Base-by-base conservation (phyloP, 2,329 filamentous ascomycete species). In the Trichophyton verrucosum region DNA sequence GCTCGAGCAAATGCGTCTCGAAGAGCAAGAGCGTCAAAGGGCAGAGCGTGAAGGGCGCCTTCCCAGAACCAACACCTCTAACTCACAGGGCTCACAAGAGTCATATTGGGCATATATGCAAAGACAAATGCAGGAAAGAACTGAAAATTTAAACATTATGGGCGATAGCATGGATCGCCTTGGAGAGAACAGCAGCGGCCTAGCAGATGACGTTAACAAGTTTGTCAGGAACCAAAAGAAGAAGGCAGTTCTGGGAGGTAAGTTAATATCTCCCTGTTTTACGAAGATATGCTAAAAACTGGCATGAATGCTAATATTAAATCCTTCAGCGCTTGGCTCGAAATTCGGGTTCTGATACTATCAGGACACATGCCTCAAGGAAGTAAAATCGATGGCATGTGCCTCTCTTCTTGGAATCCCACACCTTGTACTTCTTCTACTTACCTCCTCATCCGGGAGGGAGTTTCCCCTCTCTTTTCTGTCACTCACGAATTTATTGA, bases 141-240 rank as follows among this genome's bases (percentile, higher is more conserved):
- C 94, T 0, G 90, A 97, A 75, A 90, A 86, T 69, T 77, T 99
- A 61, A 87, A 86, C 51, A 77, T 95, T 3, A 86, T 92, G 74
- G 87, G 86, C 1, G 92, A 97, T 68, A 86, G 80, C 56, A 91
- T 97, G 84, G 87, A 95, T 64, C 85, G 83, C 64, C 75, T 96
- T 63, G 86, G 92, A 68, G 82, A 90, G 68, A 86, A 86, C 66
- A 95, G 89, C 70, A 84, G 84, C 60, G 87, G 85, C 17, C 97
- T 90, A 85, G 87, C 90, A 13, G 84, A 91, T 36, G 91, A 95
- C 70, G 91, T 95, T 59, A 87, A 83, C 68, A 96, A 95, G 72
- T 96, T 83, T 72, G 86, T 96, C 3, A 82, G 80, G 61, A 86
- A 86, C 75, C 92, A 97, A 78, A 97, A 97, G 81, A 83, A 85